Evolutionary conservation across 306 rosid species (phyloP).

Genomic region (Astragalus membranaceus): DNA sequence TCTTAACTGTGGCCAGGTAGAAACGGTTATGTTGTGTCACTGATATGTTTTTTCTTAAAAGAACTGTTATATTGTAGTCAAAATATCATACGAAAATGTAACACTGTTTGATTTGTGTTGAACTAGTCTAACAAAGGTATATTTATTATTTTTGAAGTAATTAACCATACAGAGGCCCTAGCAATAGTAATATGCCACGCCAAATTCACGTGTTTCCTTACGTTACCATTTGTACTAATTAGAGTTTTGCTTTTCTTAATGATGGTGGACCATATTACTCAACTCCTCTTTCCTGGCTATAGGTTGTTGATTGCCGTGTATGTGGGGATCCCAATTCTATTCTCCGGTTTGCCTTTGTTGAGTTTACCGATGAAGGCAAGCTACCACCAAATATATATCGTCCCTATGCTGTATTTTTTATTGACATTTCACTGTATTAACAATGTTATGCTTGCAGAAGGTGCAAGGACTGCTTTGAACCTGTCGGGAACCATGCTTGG

Average conservation of each 20-base stretch:
- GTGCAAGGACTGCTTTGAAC: conserved; percentile 89
- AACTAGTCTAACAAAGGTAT: not conserved
- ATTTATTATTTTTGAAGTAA: not conserved
- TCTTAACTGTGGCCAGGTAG: conserved; percentile 89
- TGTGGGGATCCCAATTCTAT: conserved; percentile 98
- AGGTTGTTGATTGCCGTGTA: conserved; percentile 98
- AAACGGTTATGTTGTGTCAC: not conserved
- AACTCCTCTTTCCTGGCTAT: conserved; percentile 19
- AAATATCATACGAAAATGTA: not conserved
- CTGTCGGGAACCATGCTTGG: conserved; percentile 98
- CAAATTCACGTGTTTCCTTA: not conserved
- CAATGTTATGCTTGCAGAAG: conserved; percentile 48
- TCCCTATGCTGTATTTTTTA: not conserved
- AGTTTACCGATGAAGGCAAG: conserved; percentile 97
- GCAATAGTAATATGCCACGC: not conserved
- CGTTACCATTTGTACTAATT: not conserved
- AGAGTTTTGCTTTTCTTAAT: not conserved
- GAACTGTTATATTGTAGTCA: not conserved
- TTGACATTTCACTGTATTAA: conserved; percentile 14
- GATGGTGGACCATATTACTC: conserved; percentile 16
- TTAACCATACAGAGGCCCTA: not conserved
- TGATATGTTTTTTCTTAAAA: not conserved
- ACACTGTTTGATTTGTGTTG: not conserved
- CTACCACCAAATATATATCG: not conserved
- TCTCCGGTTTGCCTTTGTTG: conserved; percentile 92